Base-by-base conservation (phyloP, 352 stramenopile species). In the Halophytophthora batemanensis region DNA sequence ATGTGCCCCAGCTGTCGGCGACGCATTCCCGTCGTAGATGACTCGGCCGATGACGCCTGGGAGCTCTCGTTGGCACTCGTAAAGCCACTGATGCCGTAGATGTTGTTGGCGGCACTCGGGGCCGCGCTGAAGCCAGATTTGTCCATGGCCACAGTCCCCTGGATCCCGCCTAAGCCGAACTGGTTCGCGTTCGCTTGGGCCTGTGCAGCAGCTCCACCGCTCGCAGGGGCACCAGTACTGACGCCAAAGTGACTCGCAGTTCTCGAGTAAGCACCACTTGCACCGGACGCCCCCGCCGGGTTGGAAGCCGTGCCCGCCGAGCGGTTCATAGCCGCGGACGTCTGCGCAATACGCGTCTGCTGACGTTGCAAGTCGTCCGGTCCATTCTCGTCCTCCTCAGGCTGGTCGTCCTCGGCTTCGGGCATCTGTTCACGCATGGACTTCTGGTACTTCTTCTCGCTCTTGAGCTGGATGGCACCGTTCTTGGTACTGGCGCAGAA, bases 391-490 rank as follows among this genome's bases (percentile, higher is more conserved):
- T 52, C 45, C 29, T 52, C 35, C 6, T 61, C 59, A 35, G 80
- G 43, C 22, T 66, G 28, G 19, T 66, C 64, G 5, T 53, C 45
- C 37, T 44, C 48, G 8, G 60, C 39, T 41, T 76, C 71, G 22
- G 53, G 60, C 0, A 40, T 62, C 18, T 64, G 53, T 29, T 81
- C 66, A 43, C 78, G 56, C 55, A 74, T 66, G 13, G 64, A 66
- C 34, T 61, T 64, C 53, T 91, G 74, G 11, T 71, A 69, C 52
- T 80, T 77, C 64, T 94, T 94, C 62, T 94, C 84, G 19, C 62
- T 72, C 71, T 94, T 94, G 42, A 90, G 83, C 65, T 91, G 80
- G 53, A 94, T 93, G 0, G 84, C 82, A 11, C 83, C 83, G 11
- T 78, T 52, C 45, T 91, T 92, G 5, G 83, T 93, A 34, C 82